Evolutionary conservation across 2,329 filamentous ascomycete species (phyloP), one percentile per base, ranked within the genome.

Genomic region (Fusarium foetens): DNA sequence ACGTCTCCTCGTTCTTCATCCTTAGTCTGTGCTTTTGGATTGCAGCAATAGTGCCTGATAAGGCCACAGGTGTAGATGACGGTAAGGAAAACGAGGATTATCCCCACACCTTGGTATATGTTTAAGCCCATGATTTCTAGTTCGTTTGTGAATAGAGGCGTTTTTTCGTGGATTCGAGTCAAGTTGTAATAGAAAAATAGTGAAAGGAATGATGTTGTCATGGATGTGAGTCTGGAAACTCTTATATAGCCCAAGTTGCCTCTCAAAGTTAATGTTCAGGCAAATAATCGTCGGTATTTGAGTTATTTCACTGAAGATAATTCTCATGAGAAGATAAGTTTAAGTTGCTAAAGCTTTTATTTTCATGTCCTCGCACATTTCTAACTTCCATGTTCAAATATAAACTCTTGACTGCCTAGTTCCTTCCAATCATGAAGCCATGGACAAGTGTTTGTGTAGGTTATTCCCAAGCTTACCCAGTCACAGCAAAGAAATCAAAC

Each of bases 61-160:
- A 42, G 8, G 9, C 39, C n/a, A 14, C 8, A 9, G 13, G 12
- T n/a, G 39, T 7, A 53, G 4, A 17, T 11, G 35, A 17, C 11
- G 13, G 9, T 3, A 5, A 17, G 12, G 33, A 38, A 4, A 29
- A 16, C 2, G 25, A 39, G 1, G 49, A 27, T 11, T 9, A 39
- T n/a, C 16, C 21, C 21, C 7, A 3, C 9, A 5, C 14, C 8
- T 6, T 27, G 9, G 1, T 21, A 1, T 29, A 17, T 1, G 19
- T 19, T 17, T 13, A 19, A 19, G 16, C 9, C 23, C 49, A 53
- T 53, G 10, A 16, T 29, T 7, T 35, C 17, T 33, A 11, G 8
- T 35, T 35, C 6, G n/a, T 25, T 21, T 19, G n/a, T 25, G 31
- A 21, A 51, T 35, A 14, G 48, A 21, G 48, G n/a, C 48, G 17